Percentiles rank a stretch among this genome's conserved stretches.
Evolutionary conservation across 2,329 filamentous ascomycete species (phyloP).

Genomic region (Amauroascus verrucosus): DNA sequence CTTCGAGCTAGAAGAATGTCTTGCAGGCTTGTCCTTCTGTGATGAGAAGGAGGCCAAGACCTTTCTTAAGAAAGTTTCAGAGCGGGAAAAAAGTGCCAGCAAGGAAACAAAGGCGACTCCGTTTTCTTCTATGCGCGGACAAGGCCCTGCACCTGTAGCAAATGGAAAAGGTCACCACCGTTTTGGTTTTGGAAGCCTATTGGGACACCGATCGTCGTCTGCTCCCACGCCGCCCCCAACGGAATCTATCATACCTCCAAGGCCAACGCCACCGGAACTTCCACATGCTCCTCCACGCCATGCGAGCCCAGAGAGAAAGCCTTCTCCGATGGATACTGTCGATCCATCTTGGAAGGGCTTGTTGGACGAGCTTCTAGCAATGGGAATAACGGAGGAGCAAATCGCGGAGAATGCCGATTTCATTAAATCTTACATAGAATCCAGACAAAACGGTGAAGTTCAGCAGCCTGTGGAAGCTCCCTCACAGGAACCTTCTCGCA

Average conservation of each 20-base stretch:
- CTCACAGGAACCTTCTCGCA: slow-evolving; percentile 39
- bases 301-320: slow-evolving; percentile 26
- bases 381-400: slow-evolving; percentile 60
- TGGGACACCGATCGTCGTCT: slow-evolving; percentile 42
- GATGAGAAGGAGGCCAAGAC: slow-evolving; percentile 97
- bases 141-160: slow-evolving; percentile 35
- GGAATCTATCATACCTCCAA: slow-evolving; percentile 42
- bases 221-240: slow-evolving; percentile 29
- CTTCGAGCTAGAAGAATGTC: slow-evolving; percentile 87
- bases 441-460: slow-evolving; percentile 46
- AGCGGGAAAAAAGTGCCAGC: slow-evolving; percentile 88
- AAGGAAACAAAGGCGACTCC: slow-evolving; percentile 72
- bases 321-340: slow-evolving; percentile 43
- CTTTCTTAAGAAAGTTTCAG: slow-evolving; percentile 95
- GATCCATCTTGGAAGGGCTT: slow-evolving; percentile 54
- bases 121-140: slow-evolving; percentile 48
- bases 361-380: slow-evolving; percentile 49
- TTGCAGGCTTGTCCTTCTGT: slow-evolving; percentile 81
- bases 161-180: slow-evolving; percentile 42
- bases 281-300: slow-evolving; percentile 24
- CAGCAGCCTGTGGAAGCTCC: slow-evolving; percentile 31
- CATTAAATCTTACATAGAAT: slow-evolving; percentile 57
- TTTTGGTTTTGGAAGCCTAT: slow-evolving; percentile 42
- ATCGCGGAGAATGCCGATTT: slow-evolving; percentile 58
- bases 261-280: slow-evolving; percentile 19